phyloP scores from a whole-genome alignment of 768 basidiomycete genomes.

The Leucosporidium scottii region DNA sequence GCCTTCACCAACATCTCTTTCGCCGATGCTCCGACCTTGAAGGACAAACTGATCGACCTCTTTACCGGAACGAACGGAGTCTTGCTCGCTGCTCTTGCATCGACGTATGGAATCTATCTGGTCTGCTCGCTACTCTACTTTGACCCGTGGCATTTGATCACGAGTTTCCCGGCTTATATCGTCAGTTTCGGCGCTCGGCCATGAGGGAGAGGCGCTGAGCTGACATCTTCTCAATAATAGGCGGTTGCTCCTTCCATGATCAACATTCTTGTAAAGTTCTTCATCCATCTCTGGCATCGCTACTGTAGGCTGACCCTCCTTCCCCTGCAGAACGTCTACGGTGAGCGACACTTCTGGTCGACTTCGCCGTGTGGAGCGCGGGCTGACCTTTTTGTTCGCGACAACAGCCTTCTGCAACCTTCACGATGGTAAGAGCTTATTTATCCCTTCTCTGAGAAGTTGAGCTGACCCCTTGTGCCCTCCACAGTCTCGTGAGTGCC shows the following conservation, averaged over 20 bases:
- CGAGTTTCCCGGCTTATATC: constrained; percentile 39
- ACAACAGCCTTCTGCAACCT: background rate
- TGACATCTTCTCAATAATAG: too few relatives aligned
- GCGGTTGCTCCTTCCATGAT: constrained; percentile 35
- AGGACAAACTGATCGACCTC: constrained; percentile 54
- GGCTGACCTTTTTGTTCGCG: background rate
- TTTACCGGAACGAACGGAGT: constrained; percentile 74
- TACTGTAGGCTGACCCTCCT: background rate
- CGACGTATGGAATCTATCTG: constrained; percentile 82
- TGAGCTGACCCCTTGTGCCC: too few relatives aligned
- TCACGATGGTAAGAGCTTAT: background rate
- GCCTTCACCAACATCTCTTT: background rate
- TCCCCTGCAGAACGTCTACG: background rate
- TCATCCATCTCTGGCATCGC: background rate
- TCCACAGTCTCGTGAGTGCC: too few relatives aligned
- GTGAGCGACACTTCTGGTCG: background rate
- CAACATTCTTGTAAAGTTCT: constrained; percentile 51
- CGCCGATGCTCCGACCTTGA: constrained; percentile 20
- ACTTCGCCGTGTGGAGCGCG: background rate
- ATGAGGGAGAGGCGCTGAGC: too few relatives aligned
- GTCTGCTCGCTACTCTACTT: constrained; percentile 40
- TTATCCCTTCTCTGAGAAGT: background rate
- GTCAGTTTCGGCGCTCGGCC: background rate
- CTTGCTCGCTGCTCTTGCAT: constrained; percentile 59
- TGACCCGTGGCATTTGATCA: constrained; percentile 44